Base-by-base conservation (phyloP, 2,329 filamentous ascomycete species). In the Lachnellula cervina region DNA sequence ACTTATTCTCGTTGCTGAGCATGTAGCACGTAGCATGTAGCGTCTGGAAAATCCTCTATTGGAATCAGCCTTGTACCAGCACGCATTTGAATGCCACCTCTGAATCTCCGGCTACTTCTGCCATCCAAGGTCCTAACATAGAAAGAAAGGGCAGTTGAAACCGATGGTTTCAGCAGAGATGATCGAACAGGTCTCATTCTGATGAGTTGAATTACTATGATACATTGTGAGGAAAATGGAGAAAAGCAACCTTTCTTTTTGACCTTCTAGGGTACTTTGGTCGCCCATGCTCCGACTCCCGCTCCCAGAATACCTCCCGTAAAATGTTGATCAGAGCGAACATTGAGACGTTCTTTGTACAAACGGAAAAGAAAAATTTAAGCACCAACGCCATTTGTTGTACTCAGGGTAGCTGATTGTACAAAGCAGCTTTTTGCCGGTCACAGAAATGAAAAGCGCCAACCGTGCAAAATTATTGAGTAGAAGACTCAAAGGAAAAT, bases 261-360 rank as follows among this genome's bases (percentile, higher is more conserved):
- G 55, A 54, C 55, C 55, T 54, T 57, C 55, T 57, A 57, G 51
- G 55, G 55, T 57, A 57, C 47, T 53, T 44, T 54, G 51, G 55
- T 44, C 55, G 43, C 28, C 28, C 28, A 32, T 44, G 51, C 46
- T 34, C 35, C 6, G 45, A 53, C 54, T 51, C 54, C 46, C 14
- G 9, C 42, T 43, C 38, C 46, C n/a, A 25, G 28, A 17, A n/a
- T 23, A 38, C 32, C 43, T 48, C 19, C 51, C 5, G 11, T 5
- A 35, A 14, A 53, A n/a, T 8, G 11, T 21, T 28, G 21, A 9
- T 14, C 23, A 7, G 28, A 32, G 28, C 28, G 28, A 32, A 13
- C 28, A 32, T 32, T 32, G 28, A 32, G 28, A 32, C 28, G 11
- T 11, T 42, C 45, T 28, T 43, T 49, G 52, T 49, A 54, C 45